Percentiles rank a stretch among this genome's conserved stretches.
phyloP scores from a whole-genome alignment of 148 eudicot species.

The Camellia sinensis region DNA sequence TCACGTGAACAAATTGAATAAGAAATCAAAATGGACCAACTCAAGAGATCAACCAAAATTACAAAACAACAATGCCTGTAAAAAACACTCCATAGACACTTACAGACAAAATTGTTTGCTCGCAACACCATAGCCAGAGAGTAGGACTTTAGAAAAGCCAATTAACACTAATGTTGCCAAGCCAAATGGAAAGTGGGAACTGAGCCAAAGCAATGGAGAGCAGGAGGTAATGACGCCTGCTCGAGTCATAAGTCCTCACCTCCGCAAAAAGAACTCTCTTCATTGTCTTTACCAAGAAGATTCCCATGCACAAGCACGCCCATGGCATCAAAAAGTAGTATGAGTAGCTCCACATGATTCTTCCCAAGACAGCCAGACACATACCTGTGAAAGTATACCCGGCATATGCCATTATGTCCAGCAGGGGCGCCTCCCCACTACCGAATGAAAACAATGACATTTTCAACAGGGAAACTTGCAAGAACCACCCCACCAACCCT shows the following conservation, averaged over 20 bases:
- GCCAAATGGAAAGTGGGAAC: constrained; percentile 77
- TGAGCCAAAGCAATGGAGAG: constrained; percentile 69
- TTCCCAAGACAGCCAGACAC: constrained; percentile 55
- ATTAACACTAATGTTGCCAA: constrained; percentile 55
- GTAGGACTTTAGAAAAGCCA: constrained; percentile 20
- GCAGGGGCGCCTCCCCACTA: constrained; percentile 64
- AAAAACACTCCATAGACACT: background rate
- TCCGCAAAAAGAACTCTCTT: constrained; percentile 71
- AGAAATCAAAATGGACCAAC: background rate
- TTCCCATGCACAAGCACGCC: constrained; percentile 68
- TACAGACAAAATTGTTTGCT: background rate
- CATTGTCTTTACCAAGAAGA: constrained; percentile 70
- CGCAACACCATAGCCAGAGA: background rate
- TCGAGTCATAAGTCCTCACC: constrained; percentile 64
- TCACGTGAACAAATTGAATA: background rate
- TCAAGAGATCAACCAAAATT: background rate
- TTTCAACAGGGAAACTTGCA: constrained; percentile 64
- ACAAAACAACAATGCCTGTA: background rate
- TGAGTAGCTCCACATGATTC: constrained; percentile 45
- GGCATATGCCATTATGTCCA: constrained; percentile 69
- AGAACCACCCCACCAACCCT: constrained; percentile 35
- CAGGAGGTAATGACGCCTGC: constrained; percentile 63
- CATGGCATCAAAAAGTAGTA: constrained; percentile 57
- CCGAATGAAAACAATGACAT: constrained; percentile 59
- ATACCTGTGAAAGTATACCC: constrained; percentile 68